Evolutionary conservation across 225 moss, liverwort and hornwort species (phyloP), one percentile per base, ranked within the genome.

Genomic region (Sphagnum contortum): DNA sequence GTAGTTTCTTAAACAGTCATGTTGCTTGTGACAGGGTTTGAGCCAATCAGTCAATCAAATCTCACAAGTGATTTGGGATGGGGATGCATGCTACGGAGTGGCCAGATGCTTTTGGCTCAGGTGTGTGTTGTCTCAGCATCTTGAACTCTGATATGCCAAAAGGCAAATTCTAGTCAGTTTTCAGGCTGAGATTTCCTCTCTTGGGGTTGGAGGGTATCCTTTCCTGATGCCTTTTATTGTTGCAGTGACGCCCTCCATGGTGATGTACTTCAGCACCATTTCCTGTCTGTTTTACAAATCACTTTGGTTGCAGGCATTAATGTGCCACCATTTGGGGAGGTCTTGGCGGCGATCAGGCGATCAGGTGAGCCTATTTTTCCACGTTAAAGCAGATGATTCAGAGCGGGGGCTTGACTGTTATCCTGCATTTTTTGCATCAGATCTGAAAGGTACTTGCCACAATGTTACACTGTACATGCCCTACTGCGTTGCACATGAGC

Each of bases 71-170:
- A 93, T 76, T 87, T 86, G 57, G 98, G 98, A 44, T 98, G 98
- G 98, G 98, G 98, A 69, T 98, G 98, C 78, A 98, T 98, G 98
- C 70, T 98, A 64, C 87, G 98, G 58, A 98, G 98, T 68, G 98
- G 98, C 66, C 98, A 98, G 81, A 98, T 98, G 93, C 98, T 98
- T 74, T 81, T 98, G 78, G 98, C 98, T 69, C 93, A 98, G 91
- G 94, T 94, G 71, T 54, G 47, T 48, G 13, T 13, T 5, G 4
- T 44, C 4, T 51, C 56, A 8, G n/a, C 5, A 7, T 59, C 9
- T 48, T 53, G 6, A 52, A 3, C 12, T 55, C 9, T 29, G 29
- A 29, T 29, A 29, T 29, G 29, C 29, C 29, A 29, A 29, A 29
- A 29, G 29, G 29, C 29, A 29, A 1, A 29, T 29, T 29, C 29